phyloP scores from a whole-genome alignment of 306 rosid genomes.

The Quercus mongolica region DNA sequence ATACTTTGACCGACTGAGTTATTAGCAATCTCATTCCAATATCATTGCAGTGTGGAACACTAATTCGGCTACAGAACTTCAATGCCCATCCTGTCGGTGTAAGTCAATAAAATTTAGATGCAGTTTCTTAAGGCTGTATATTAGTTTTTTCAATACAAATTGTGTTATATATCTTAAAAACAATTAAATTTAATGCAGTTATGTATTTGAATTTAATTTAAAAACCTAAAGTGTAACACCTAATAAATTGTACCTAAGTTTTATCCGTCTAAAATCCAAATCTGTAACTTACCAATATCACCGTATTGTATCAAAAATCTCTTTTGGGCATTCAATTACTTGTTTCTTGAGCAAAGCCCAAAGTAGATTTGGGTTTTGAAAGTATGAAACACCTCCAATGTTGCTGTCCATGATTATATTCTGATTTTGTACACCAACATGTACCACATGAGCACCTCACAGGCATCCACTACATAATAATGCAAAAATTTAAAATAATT shows the following conservation, averaged over 20 bases:
- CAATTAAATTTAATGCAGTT: no score
- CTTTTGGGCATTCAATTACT: neutral
- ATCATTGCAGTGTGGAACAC: neutral
- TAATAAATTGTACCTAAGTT: no score
- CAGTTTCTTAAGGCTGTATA: no score
- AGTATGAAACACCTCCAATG: neutral
- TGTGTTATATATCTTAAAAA: no score
- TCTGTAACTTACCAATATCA: neutral
- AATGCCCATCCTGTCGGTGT: neutral
- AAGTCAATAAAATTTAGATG: neutral
- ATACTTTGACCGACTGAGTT: neutral
- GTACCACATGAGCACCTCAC: neutral
- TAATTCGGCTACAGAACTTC: neutral
- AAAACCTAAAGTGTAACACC: no score
- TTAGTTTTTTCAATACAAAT: no score
- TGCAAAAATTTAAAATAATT: neutral
- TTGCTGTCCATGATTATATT: constrained; percentile 7
- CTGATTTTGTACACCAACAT: neutral
- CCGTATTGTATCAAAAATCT: no score
- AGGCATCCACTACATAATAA: neutral
- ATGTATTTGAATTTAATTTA: no score
- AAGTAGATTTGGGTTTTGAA: neutral
- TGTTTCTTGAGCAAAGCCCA: neutral
- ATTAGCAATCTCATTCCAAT: neutral
- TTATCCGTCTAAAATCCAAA: neutral